Percentiles rank a stretch among this genome's conserved stretches.
These are phyloP conservation scores for Pichia gijzeniarum DNA, from an alignment of 805 yeast genomes.

Conservation along the genomic window DNA sequence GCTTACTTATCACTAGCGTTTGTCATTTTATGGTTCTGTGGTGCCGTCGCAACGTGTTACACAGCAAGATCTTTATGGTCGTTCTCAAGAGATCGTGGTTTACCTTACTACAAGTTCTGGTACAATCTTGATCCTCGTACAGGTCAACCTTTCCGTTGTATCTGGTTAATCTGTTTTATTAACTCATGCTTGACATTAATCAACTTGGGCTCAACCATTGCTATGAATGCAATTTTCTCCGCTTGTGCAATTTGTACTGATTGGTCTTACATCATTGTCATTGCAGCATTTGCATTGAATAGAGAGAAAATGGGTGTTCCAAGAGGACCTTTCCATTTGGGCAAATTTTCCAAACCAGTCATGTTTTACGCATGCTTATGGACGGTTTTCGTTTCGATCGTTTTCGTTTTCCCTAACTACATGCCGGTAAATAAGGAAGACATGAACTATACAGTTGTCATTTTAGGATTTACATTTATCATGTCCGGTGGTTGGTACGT, in stretches of 20 bases:
- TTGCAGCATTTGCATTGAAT: constrained; percentile 36
- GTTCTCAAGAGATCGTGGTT: constrained; percentile 49
- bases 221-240: constrained; percentile 50
- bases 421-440: constrained; percentile 36
- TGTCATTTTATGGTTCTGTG: constrained; percentile 46
- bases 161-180: constrained; percentile 36
- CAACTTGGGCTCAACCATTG: constrained; percentile 36
- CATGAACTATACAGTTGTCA: constrained; percentile 52
- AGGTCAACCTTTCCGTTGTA: constrained; percentile 38
- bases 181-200: constrained; percentile 41
- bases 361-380: constrained; percentile 38
- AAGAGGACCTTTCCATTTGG: constrained; percentile 46
- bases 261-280: constrained; percentile 45
- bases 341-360: constrained; percentile 34
- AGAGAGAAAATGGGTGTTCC: constrained; percentile 39
- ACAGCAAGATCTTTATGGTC: constrained; percentile 50
- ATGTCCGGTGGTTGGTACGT: constrained; percentile 38
- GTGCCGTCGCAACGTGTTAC: constrained; percentile 44
- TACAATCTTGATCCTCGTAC: constrained; percentile 35
- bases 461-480: constrained; percentile 36
- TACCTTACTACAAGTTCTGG: constrained; percentile 42
- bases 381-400: constrained; percentile 41
- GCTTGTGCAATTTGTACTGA: constrained; percentile 47
- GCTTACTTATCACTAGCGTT: constrained; percentile 45
- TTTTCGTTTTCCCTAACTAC: constrained; percentile 46